Conservation (phyloP, 1,284 basidiomycete species). For the Termitomyces sp. region DNA sequence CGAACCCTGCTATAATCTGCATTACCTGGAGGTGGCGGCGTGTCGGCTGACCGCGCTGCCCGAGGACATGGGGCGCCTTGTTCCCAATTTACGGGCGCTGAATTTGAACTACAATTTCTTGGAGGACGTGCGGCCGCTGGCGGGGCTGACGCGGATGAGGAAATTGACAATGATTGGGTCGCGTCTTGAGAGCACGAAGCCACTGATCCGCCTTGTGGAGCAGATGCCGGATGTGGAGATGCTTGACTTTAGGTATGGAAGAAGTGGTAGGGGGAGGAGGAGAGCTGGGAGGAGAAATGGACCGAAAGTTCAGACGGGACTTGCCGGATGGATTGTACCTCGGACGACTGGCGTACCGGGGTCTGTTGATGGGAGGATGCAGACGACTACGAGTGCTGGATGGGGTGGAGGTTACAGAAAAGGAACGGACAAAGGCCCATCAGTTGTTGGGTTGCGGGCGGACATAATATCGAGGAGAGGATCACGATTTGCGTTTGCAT, state of each 20-base stretch:
- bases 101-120: constrained; percentile 97
- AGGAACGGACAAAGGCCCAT: constrained; percentile 79
- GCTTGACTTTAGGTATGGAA: constrained; percentile 85
- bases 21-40: constrained; percentile 90
- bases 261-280: constrained; percentile 43
- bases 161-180: constrained; percentile 86
- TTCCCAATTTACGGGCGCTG: constrained; percentile 87
- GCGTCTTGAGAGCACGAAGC: constrained; percentile 65
- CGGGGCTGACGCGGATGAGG: constrained; percentile 70
- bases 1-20: constrained; percentile 76
- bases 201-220: constrained; percentile 65
- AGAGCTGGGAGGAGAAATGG: constrained; percentile 70
- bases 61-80: constrained; percentile 53
- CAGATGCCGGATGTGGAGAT: constrained; percentile 78
- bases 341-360: constrained; percentile 82
- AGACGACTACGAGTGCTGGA: constrained; percentile 67
- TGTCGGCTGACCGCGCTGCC: constrained; percentile 83
- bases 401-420: constrained; percentile 73
- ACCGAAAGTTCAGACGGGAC: constrained; percentile 81
- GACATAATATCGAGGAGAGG: constrained; percentile 25
- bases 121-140: constrained; percentile 62
- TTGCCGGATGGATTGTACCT: constrained; percentile 85
- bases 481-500: constrained; percentile 23
- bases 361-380: constrained; percentile 77
- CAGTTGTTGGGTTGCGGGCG: constrained; percentile 52